These are phyloP conservation scores for Cercospora zeae-maydis DNA, from an alignment of 2,329 filamentous ascomycete genomes.

Conservation along the genomic window DNA sequence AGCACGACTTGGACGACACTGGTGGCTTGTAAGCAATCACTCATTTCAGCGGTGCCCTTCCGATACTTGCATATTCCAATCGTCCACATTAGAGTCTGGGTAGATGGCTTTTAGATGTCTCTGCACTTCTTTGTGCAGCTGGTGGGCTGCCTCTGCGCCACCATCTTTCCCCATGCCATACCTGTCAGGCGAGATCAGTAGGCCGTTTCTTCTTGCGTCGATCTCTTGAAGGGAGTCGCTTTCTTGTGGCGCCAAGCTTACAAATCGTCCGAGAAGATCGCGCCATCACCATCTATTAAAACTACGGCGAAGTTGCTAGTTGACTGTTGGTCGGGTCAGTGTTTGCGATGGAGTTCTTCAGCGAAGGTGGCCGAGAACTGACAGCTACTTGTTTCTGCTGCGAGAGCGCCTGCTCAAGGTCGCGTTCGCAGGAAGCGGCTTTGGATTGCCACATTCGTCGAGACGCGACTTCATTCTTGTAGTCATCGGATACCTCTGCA, in stretches of 20 bases:
- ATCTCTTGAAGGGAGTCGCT: background rate
- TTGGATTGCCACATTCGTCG: conserved; percentile 37
- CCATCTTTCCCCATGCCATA: conserved; percentile 42
- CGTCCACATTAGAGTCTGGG: conserved; percentile 37
- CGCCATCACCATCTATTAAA: conserved; percentile 50
- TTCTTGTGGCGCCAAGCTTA: conserved; percentile 10
- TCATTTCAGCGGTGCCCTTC: background rate
- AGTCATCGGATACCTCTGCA: conserved; percentile 36
- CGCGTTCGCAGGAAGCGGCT: conserved; percentile 22
- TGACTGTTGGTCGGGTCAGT: conserved; percentile 19
- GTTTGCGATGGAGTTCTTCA: background rate
- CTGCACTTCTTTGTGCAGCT: conserved; percentile 42
- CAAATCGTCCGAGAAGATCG: conserved; percentile 44
- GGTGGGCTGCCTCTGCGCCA: conserved; percentile 47
- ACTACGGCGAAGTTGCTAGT: conserved; percentile 45
- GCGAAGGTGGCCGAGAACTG: background rate
- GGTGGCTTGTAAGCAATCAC: background rate
- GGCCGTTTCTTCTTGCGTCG: background rate
- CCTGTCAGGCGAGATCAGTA: background rate
- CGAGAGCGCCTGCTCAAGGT: conserved; percentile 22
- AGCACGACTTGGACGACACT: conserved; percentile 46
- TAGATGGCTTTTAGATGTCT: conserved; percentile 42
- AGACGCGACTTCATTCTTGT: conserved; percentile 37
- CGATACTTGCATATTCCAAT: conserved; percentile 39
- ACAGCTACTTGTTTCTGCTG: conserved; percentile 30